Conservation (phyloP, 192 early-diverging fungal species). For the Diversispora eburnea region DNA sequence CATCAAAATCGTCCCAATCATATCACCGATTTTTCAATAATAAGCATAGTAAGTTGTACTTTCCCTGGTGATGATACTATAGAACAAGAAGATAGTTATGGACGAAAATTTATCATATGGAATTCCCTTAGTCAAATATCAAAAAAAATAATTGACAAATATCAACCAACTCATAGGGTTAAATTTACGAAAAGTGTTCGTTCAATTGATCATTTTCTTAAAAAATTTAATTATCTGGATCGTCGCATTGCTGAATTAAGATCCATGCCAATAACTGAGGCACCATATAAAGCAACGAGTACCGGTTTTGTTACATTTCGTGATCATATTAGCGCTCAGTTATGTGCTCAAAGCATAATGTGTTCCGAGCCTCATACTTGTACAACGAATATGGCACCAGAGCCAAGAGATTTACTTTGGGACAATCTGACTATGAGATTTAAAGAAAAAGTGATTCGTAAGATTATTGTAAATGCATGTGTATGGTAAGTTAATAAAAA, state of each 20-base stretch:
- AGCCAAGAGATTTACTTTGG: constrained; percentile 64
- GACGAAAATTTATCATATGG: constrained; percentile 37
- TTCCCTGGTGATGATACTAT: constrained; percentile 12
- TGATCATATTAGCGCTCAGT: constrained; percentile 51
- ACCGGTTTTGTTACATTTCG: constrained; percentile 62
- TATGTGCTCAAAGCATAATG: constrained; percentile 53
- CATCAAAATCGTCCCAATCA: too few relatives aligned
- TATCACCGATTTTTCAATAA: too few relatives aligned
- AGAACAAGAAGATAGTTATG: constrained; percentile 22
- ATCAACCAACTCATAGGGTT: constrained; percentile 35
- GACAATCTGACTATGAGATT: constrained; percentile 44
- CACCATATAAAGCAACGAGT: constrained; percentile 47
- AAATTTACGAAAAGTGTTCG: constrained; percentile 29
- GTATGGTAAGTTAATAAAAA: constrained; percentile 39
- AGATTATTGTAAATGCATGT: constrained; percentile 44
- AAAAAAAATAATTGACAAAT: constrained; percentile 31
- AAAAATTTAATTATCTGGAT: constrained; percentile 45
- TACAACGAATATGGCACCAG: constrained; percentile 53
- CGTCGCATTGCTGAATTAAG: constrained; percentile 38
- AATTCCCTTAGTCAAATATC: constrained; percentile 31
- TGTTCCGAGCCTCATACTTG: constrained; percentile 49
- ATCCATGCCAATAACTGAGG: constrained; percentile 33
- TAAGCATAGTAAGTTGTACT: neutral
- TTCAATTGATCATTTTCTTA: constrained; percentile 40
- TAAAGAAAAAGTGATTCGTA: constrained; percentile 41